Conservation (phyloP, 2,329 filamentous ascomycete species). For the Piedraia hortae region DNA sequence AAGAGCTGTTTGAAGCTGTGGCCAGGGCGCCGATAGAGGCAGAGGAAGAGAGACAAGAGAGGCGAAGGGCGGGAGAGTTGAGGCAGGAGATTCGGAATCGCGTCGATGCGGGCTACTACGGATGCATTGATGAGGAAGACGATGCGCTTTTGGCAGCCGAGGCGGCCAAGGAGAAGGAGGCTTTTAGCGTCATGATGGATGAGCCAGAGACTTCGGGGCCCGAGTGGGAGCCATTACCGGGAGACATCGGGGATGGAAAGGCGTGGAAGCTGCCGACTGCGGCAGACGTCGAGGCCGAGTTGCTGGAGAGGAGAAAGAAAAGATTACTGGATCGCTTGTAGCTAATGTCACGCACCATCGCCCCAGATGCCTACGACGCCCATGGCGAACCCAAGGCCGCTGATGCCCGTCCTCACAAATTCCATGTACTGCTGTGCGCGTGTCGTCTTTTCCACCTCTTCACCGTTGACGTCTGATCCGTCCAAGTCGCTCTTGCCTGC, state of each 20-base stretch:
- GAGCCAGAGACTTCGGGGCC: constrained; percentile 18
- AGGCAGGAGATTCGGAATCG: constrained; percentile 42
- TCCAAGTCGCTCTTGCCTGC: constrained; percentile 6
- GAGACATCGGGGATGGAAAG: constrained; percentile 58
- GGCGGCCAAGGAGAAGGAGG: constrained; percentile 55
- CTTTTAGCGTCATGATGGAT: constrained; percentile 37
- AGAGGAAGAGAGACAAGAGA: constrained; percentile 6
- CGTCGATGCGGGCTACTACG: constrained; percentile 88
- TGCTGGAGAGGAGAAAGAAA: constrained; percentile 61
- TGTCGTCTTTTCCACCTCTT: constrained; percentile 20
- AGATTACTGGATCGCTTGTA: constrained; percentile 63
- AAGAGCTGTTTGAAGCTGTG: constrained; percentile 77
- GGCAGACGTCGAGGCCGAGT: constrained; percentile 81
- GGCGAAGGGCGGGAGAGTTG: constrained; percentile 28
- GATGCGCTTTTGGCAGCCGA: constrained; percentile 58
- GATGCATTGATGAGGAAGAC: constrained; percentile 81
- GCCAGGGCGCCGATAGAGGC: constrained; percentile 18
- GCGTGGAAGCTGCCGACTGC: constrained; percentile 61
- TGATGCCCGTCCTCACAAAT: constrained; percentile 16
- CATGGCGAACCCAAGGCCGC: constrained; percentile 20
- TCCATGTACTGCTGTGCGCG: constrained; percentile 17
- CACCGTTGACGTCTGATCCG: constrained; percentile 19
- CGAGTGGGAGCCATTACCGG: constrained; percentile 60
- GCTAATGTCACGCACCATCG: constrained; percentile 15
- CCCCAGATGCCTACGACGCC: constrained; percentile 23